Evolutionary conservation across 2,329 filamentous ascomycete genomes (phyloP).

Genomic region (Penicillium occitanis): DNA sequence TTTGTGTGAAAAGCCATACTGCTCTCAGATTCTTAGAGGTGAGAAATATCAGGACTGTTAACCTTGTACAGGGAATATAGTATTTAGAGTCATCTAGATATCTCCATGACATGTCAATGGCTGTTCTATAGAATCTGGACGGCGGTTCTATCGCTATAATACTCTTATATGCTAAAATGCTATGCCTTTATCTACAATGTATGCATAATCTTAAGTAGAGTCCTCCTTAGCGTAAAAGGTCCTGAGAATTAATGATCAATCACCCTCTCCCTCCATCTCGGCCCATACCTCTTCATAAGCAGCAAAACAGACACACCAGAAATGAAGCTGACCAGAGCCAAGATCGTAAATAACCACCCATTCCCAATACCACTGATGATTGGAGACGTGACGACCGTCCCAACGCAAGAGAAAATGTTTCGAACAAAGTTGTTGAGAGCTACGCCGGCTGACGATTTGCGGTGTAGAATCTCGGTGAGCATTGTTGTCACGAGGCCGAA

Average conservation of each 20-base stretch:
- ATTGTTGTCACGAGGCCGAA: conserved; percentile 75
- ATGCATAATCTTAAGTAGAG: neutral
- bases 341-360: conserved; percentile 72
- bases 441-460: conserved; percentile 68
- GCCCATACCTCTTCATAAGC: conserved; percentile 59
- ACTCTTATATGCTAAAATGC: neutral
- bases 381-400: conserved; percentile 67
- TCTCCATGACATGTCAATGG: neutral
- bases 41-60: neutral
- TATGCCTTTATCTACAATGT: neutral
- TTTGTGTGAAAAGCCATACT: neutral
- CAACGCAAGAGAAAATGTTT: conserved; percentile 74
- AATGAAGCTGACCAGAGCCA: conserved; percentile 57
- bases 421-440: conserved; percentile 79
- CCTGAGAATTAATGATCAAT: neutral
- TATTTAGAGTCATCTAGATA: neutral
- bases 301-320: conserved; percentile 60
- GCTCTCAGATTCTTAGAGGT: neutral
- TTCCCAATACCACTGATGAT: conserved; percentile 69
- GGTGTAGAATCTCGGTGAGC: conserved; percentile 80
- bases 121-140: neutral
- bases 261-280: conserved; percentile 57
- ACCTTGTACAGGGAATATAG: neutral
- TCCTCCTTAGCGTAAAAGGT: neutral
- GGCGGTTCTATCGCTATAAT: neutral